Base-by-base conservation (phyloP, 169 alveolate genomes). In the Plasmodium malariae region DNA sequence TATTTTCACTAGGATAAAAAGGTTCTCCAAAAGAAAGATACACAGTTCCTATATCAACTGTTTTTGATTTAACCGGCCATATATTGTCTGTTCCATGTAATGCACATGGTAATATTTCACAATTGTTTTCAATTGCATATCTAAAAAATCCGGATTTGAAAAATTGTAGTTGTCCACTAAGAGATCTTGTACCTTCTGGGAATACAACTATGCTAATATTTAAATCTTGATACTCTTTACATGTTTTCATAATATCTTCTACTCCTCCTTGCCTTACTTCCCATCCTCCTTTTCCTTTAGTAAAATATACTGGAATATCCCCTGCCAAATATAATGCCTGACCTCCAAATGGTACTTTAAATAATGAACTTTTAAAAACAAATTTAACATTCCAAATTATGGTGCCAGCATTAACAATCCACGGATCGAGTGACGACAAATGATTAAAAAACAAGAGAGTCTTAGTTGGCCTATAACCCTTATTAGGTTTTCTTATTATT, bases 151-250 rank as follows among this genome's bases (percentile, higher is more conserved):
- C 98, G 74, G 95, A 91, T 87, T 90, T 96, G 91, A 96, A 96
- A 30, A 94, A 95, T 74, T 94, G 97, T 24, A 96, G 94, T 26
- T 92, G 73, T n/a, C 98, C 96, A 49, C 74, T 91, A 78, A 70
- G 72, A 51, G 96, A 88, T 40, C 98, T 89, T 24, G 97, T 96
- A 21, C 98, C 98, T 73, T 96, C 98, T 0, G 98, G 98, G 83
- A 92, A 96, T 45, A 95, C 95, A 2, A 76, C 93, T 32, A 89
- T 32, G 37, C 93, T 45, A 43, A 93, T 73, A 34, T 87, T 63
- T 51, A 89, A 21, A 17, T 70, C 63, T 48, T 59, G 83, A 59
- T 87, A 90, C 30, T 69, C 90, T 85, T 45, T 70, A 71, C 94
- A 89, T 49, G 51, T 43, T 40, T 83, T 83, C 93, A 94, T 92